These are phyloP conservation scores for Annulohypoxylon stygium DNA, from an alignment of 495 filamentous ascomycete genomes.

Conservation along the genomic window DNA sequence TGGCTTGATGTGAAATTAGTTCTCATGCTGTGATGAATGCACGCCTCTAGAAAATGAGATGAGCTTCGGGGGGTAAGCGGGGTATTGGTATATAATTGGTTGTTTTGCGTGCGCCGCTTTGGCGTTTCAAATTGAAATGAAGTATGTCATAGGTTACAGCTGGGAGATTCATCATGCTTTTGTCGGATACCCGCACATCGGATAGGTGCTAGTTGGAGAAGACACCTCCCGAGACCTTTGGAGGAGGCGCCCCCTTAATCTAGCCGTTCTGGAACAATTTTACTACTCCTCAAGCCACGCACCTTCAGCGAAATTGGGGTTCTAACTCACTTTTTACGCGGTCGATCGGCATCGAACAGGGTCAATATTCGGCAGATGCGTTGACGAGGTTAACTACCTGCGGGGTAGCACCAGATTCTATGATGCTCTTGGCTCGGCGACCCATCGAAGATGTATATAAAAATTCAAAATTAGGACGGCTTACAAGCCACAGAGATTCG, in stretches of 20 bases:
- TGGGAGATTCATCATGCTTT: background rate
- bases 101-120: background rate
- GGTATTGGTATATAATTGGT: background rate
- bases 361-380: constrained; percentile 43
- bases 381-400: constrained; percentile 42
- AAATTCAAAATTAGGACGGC: background rate
- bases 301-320: background rate
- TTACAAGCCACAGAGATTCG: background rate
- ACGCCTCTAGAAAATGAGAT: no score
- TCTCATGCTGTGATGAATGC: no score
- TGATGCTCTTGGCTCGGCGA: constrained; percentile 24
- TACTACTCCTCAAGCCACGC: background rate
- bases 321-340: constrained; percentile 15
- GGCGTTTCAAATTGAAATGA: background rate
- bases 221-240: background rate
- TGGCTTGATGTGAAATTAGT: no score
- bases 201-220: constrained; percentile 12
- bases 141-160: background rate
- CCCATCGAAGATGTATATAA: constrained; percentile 26
- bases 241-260: background rate
- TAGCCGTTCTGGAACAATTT: constrained; percentile 9
- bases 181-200: background rate
- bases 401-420: constrained; percentile 35
- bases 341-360: constrained; percentile 41
- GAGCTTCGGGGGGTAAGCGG: background rate